phyloP scores from a whole-genome alignment of 2,329 filamentous ascomycete genomes.

The Erysiphe pulchra region DNA sequence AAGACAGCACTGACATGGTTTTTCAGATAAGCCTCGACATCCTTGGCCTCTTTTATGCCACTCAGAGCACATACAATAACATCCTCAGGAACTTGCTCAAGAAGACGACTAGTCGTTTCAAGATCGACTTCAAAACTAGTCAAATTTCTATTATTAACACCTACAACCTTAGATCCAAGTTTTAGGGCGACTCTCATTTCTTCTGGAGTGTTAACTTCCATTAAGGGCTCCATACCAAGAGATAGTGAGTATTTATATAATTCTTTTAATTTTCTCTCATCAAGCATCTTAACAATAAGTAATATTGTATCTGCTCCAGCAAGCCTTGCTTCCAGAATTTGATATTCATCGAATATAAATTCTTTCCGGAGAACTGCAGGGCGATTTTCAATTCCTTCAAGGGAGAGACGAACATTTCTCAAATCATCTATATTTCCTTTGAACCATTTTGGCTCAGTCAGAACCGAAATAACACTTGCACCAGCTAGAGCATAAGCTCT shows the following conservation, averaged over 20 bases:
- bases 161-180: conserved; percentile 73
- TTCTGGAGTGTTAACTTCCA: conserved; percentile 83
- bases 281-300: conserved; percentile 95
- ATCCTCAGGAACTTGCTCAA: conserved; percentile 60
- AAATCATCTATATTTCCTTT: conserved; percentile 93
- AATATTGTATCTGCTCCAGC: conserved; percentile 87
- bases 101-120: conserved; percentile 67
- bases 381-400: conserved; percentile 78
- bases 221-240: conserved; percentile 88
- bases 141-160: conserved; percentile 91
- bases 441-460: conserved; percentile 98
- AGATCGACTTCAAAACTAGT: conserved; percentile 95
- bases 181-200: conserved; percentile 78
- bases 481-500: conserved; percentile 79
- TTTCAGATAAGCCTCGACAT: conserved; percentile 66
- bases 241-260: conserved; percentile 76
- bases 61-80: conserved; percentile 85
- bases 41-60: conserved; percentile 70
- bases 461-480: conserved; percentile 91
- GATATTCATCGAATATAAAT: conserved; percentile 94
- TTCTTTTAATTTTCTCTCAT: conserved; percentile 41
- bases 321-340: conserved; percentile 80
- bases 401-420: conserved; percentile 58
- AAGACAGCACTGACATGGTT: conserved; percentile 83
- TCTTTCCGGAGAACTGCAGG: conserved; percentile 87